Conservation (phyloP, 2,329 filamentous ascomycete genomes). For the Exutisphaerella laricina region DNA sequence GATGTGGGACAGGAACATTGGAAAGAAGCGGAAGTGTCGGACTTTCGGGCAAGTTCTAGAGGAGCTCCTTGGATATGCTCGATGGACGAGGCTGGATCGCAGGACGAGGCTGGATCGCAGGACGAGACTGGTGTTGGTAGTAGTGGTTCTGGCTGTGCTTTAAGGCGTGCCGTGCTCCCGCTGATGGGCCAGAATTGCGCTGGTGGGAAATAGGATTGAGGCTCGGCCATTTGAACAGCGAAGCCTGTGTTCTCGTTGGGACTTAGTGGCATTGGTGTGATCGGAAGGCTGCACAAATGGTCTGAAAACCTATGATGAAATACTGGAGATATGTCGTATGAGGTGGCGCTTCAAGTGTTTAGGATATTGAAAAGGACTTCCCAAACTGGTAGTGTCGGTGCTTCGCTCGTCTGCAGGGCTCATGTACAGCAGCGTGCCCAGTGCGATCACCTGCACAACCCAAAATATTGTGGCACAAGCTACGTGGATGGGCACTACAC, state of each 20-base stretch:
- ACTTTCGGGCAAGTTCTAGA: background rate
- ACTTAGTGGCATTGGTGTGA: background rate
- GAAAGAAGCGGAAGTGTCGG: background rate
- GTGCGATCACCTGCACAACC: background rate
- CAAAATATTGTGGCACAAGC: background rate
- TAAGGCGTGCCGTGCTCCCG: background rate
- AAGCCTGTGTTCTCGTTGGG: background rate
- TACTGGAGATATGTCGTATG: background rate
- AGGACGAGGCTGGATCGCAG: background rate
- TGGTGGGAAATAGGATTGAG: background rate
- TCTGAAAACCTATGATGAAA: background rate
- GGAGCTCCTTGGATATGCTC: background rate
- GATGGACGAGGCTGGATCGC: no score
- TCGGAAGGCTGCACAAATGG: background rate
- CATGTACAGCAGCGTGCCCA: background rate
- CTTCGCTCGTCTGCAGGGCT: background rate
- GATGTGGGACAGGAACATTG: slow-evolving; percentile 4
- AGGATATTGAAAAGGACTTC: no score
- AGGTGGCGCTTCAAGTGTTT: background rate
- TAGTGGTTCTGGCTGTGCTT: background rate
- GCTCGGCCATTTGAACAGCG: background rate
- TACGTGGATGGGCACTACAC: background rate
- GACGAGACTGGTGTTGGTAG: slow-evolving; percentile 1
- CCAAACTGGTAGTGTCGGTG: no score
- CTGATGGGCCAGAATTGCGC: background rate